phyloP scores from a whole-genome alignment of 2,329 filamentous ascomycete genomes.

The Colletotrichum higginsianum region DNA sequence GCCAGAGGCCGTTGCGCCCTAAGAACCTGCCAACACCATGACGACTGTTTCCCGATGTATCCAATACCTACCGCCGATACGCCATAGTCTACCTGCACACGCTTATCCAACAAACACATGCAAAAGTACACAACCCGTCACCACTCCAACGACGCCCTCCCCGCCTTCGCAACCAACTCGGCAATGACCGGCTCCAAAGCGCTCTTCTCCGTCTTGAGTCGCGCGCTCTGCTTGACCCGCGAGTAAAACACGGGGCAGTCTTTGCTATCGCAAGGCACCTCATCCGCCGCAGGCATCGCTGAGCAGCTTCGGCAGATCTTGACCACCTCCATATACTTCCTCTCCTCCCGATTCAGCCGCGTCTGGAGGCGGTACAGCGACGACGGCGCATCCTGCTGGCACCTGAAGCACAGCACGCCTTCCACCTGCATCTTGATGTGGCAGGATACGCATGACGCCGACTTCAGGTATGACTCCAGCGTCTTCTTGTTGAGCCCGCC shows the following conservation, averaged over 20 bases:
- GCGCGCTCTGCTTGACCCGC: constrained; percentile 73
- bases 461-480: constrained; percentile 93
- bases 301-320: constrained; percentile 86
- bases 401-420: constrained; percentile 69
- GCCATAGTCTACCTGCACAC: not conserved
- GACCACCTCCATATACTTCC: constrained; percentile 74
- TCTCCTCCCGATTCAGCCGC: constrained; percentile 75
- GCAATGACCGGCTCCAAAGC: constrained; percentile 51
- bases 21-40: not conserved
- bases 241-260: constrained; percentile 96
- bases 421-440: constrained; percentile 63
- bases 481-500: constrained; percentile 64
- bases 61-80: not conserved
- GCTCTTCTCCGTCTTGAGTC: constrained; percentile 58
- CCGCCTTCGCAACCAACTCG: constrained; percentile 49
- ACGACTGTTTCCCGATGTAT: not conserved
- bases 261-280: constrained; percentile 88
- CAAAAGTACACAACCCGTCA: constrained; percentile 42
- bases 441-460: constrained; percentile 85
- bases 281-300: constrained; percentile 79
- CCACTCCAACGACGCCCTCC: constrained; percentile 53
- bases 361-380: constrained; percentile 76
- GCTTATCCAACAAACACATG: not conserved
- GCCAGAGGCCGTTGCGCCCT: constrained; percentile 12
- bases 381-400: constrained; percentile 66